Conservation (phyloP, 2,329 filamentous ascomycete species). For the Penicillium sp. region DNA sequence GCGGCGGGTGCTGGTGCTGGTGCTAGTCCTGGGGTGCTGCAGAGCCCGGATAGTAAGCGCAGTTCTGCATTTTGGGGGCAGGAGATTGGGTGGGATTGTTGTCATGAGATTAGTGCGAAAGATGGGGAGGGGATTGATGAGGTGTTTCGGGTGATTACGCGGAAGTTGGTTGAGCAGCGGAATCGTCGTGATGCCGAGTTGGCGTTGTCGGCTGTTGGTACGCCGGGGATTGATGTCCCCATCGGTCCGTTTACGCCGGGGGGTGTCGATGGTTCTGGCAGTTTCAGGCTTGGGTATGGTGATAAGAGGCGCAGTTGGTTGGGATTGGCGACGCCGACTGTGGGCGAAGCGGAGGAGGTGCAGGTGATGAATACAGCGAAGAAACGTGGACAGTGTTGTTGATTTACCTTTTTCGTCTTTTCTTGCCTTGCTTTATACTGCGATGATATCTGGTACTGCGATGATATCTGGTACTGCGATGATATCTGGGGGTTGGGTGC, state of each 20-base stretch:
- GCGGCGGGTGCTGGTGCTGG: conserved; percentile 20
- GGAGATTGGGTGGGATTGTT: conserved; percentile 94
- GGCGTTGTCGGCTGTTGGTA: conserved; percentile 47
- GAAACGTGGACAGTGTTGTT: conserved; percentile 46
- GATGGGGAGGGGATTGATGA: conserved; percentile 95
- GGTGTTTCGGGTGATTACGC: conserved; percentile 86
- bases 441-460: neutral
- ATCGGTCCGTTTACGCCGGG: conserved; percentile 52
- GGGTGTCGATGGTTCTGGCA: conserved; percentile 52
- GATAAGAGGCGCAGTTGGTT: conserved; percentile 70
- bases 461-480: conserved; percentile 4
- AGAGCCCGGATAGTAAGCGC: conserved; percentile 47
- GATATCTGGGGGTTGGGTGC: conserved; percentile 2
- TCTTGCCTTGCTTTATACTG: neutral
- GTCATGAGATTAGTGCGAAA: conserved; percentile 94
- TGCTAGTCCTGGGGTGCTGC: conserved; percentile 25
- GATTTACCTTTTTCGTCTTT: conserved; percentile 13
- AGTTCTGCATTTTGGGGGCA: conserved; percentile 71
- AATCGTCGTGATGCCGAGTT: conserved; percentile 54
- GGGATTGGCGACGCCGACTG: conserved; percentile 56
- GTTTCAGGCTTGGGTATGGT: conserved; percentile 59
- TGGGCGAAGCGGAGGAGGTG: conserved; percentile 36
- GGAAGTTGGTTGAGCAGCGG: conserved; percentile 77
- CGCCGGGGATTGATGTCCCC: conserved; percentile 44
- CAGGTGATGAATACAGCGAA: conserved; percentile 34